These are phyloP conservation scores for Penicillium soppii DNA, from an alignment of 495 filamentous ascomycete genomes.

Conservation along the genomic window DNA sequence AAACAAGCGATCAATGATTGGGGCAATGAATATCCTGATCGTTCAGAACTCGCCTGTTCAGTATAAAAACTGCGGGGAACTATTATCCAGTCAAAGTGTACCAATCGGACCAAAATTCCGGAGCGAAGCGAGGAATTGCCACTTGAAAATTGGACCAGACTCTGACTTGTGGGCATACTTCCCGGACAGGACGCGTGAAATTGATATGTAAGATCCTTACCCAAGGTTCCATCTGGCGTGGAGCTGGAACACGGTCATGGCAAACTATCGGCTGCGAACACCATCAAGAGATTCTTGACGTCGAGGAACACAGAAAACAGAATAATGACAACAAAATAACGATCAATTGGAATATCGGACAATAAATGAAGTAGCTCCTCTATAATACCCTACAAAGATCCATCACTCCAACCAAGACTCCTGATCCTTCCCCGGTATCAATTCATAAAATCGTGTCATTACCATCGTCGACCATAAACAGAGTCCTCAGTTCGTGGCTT, in stretches of 20 bases:
- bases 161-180: conserved; percentile 22
- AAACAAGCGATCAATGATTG: too few relatives aligned
- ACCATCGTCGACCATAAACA: conserved; percentile 49
- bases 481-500: conserved; percentile 35
- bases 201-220: background rate
- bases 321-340: too few relatives aligned
- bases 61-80: background rate
- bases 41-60: too few relatives aligned
- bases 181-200: conserved; percentile 5
- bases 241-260: background rate
- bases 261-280: background rate
- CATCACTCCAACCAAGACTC: background rate
- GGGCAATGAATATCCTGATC: too few relatives aligned
- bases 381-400: background rate
- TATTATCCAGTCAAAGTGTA: background rate
- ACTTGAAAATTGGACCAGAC: background rate
- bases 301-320: too few relatives aligned
- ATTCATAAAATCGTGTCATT: conserved; percentile 11
- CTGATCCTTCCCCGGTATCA: background rate
- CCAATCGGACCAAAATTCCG: conserved; percentile 6
- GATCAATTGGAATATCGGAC: background rate
- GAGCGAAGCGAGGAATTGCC: background rate
- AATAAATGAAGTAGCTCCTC: background rate
- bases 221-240: conserved; percentile 1
- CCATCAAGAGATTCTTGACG: too few relatives aligned